Evolutionary conservation across 2,329 filamentous ascomycete genomes (phyloP).

Genomic region (Fusarium metavorans): DNA sequence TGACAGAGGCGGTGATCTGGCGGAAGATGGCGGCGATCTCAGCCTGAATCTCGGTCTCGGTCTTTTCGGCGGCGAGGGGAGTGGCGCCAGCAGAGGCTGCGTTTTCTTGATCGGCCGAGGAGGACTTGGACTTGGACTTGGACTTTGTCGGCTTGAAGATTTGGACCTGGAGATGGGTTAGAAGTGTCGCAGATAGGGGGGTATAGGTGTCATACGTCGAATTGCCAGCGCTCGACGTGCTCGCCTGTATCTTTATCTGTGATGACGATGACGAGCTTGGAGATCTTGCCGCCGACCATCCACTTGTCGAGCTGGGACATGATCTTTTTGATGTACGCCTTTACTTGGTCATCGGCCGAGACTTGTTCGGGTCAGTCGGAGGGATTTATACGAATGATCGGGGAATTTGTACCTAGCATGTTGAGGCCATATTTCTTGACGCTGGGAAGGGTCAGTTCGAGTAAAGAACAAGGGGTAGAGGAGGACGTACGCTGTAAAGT

Average conservation of each 20-base stretch:
- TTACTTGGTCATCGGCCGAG: constrained; percentile 96
- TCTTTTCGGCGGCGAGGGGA: constrained; percentile 73
- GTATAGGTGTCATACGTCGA: constrained; percentile 73
- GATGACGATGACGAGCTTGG: constrained; percentile 95
- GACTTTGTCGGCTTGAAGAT: constrained; percentile 44
- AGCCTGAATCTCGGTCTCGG: constrained; percentile 91
- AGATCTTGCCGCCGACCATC: constrained; percentile 98
- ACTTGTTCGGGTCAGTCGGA: constrained; percentile 64
- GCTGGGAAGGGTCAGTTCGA: constrained; percentile 35
- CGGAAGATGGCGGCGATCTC: constrained; percentile 98
- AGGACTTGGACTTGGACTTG: constrained; percentile 56
- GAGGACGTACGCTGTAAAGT: constrained; percentile 84
- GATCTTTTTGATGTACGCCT: constrained; percentile 99
- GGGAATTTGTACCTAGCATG: constrained; percentile 87
- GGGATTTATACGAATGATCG: too few species aligned
- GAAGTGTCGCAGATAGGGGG: neutral
- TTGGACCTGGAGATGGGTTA: constrained; percentile 28
- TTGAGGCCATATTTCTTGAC: constrained; percentile 99
- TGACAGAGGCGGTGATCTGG: constrained; percentile 97
- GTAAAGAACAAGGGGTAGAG: neutral
- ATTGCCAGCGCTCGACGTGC: constrained; percentile 97
- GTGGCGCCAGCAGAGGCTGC: constrained; percentile 54
- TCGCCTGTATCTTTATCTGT: constrained; percentile 97
- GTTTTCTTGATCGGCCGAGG: constrained; percentile 79
- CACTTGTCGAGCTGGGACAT: constrained; percentile 98